Evolutionary conservation across 495 filamentous ascomycete genomes (phyloP), one percentile per base, ranked within the genome.

Genomic region (Tuber melanosporum): DNA sequence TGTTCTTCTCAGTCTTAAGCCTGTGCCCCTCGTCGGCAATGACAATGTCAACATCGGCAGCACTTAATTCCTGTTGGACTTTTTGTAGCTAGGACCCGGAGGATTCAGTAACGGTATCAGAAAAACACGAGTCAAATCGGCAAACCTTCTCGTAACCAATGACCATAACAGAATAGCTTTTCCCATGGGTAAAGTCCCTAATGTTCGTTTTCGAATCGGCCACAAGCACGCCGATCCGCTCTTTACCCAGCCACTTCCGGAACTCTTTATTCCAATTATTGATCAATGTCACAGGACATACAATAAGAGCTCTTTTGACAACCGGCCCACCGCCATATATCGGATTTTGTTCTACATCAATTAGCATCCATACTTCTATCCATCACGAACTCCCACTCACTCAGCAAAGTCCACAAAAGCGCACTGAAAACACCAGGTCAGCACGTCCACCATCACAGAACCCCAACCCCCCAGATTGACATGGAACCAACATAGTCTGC

Each of bases 181-280:
- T 90, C n/a, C 92, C 92, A 83, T 86, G 89, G 0, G 92, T 95
- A 78, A 94, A 95, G 82, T 94, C 91, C 66, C 89, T 87, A 39
- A 83, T 71, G 75, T 88, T 90, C 78, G 89, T 88, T 76, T 91
- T 89, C 46, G 90, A 90, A 80, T 91, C 91, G 26, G 88, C 88
- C 45, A 93, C 89, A 80, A 94, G 91, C 14, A 94, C 91, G 9
- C 92, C 92, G 73, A 95, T 89, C 20, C 91, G 85, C 76, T 93
- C 92, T 80, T 90, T 91, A 0, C 92, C 92, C 3, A 95, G 87
- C 92, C 92, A 95, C 82, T 93, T 94, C 73, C 87, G 86, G 77
- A 94, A 92, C 83, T 95, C 92, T 75, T 91, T 92, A 42, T 89
- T 87, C 92, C 92, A 95, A 76, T 95, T 95, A 75, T 89, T 89